Base-by-base conservation (phyloP, 257 asterid species). In the Voacanga thouarsii region DNA sequence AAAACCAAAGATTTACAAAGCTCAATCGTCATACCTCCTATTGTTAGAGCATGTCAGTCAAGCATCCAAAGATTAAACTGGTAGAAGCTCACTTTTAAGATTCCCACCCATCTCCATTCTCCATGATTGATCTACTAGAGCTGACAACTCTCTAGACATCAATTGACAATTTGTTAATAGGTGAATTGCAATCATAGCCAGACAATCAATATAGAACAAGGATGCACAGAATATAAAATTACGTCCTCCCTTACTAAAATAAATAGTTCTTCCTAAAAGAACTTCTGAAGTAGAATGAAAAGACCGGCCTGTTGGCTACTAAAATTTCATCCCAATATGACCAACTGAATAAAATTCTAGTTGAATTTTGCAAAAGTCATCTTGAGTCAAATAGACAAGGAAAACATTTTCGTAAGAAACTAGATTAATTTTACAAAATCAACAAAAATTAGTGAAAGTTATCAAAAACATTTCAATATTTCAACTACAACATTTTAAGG, bases 101-200 rank as follows among this genome's bases (percentile, higher is more conserved):
- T 78, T 79, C 79, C 98, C 98, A 79, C 94, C 97, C 93, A 89
- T 90, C 79, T 93, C 97, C 99, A 95, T 93, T 88, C 95, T 92
- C 98, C 98, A 95, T 23, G 97, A 93, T 61, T 83, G 89, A 84
- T 93, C 99, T 33, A 90, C 97, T 33, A 90, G 89, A 63, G 97
- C 73, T 77, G 98, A 87, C 89, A 93, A 82, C 90, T 95, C 98
- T 67, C 98, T 95, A 82, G 44, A 81, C 74, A 80, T 71, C 70
- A 74, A 82, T 33, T 79, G 68, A 69, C 64, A 84, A 76, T 78
- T 67, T 45, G 10, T 59, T 78, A 75, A 60, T 80, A 45, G 78
- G 78, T 39, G 47, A 55, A 67, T 41, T 74, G 8, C 77, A 45
- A 41, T 65, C 70, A 61, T 5, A 5, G 39, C 39, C 12, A 71